Percentiles rank a stretch among this genome's conserved stretches.
These are phyloP conservation scores for Puccinia triticina DNA, from an alignment of 1,284 basidiomycete species.

Conservation along the genomic window DNA sequence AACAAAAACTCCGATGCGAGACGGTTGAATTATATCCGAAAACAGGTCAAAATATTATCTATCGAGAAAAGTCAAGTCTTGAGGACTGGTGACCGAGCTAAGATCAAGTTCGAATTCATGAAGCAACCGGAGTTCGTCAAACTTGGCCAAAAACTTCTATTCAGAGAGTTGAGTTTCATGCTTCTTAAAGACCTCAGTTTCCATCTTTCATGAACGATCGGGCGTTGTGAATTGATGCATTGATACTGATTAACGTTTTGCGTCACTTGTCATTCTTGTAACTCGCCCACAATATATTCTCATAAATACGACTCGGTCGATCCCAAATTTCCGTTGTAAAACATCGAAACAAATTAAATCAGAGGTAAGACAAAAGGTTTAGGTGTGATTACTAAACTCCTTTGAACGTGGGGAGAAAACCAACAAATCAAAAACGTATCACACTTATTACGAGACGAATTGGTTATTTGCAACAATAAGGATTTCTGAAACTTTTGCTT, in stretches of 20 bases:
- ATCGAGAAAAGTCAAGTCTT: conserved; percentile 64
- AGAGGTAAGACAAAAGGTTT: conserved; percentile 51
- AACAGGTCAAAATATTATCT: conserved; percentile 41
- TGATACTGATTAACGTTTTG: background rate
- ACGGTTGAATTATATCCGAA: background rate
- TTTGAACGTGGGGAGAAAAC: background rate
- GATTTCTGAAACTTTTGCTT: too few species aligned
- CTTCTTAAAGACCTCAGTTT: background rate
- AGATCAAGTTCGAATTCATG: conserved; percentile 81
- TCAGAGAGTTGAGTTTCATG: conserved; percentile 42
- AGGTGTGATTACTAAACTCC: conserved; percentile 44
- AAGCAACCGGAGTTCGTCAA: conserved; percentile 52
- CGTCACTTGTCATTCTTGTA: background rate
- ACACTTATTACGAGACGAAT: background rate
- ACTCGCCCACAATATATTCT: background rate
- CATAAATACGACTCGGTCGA: background rate
- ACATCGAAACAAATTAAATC: background rate
- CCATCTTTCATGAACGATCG: too few species aligned
- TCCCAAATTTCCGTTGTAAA: background rate
- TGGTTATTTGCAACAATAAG: too few species aligned
- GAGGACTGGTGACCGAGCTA: conserved; percentile 85
- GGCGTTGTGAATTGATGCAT: background rate
- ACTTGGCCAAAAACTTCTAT: conserved; percentile 46
- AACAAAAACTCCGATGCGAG: conserved; percentile 50
- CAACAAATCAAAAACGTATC: background rate